Conservation (phyloP, 1,139 yeast genomes). For the Sugiyamaella castrensis region DNA sequence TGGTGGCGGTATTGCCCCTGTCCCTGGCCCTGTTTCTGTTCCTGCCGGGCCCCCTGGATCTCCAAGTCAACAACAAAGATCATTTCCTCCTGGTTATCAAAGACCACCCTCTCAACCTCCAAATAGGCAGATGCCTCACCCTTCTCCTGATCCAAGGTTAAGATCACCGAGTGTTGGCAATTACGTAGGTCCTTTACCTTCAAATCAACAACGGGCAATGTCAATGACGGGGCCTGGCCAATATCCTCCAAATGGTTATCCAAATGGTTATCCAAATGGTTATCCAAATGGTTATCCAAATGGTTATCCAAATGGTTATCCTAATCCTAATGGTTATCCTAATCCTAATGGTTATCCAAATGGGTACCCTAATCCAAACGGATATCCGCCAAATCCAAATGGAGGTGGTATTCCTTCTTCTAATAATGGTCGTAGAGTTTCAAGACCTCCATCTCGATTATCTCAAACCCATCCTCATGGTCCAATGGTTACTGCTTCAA, state of each 20-base stretch:
- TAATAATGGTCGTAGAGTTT: slow-evolving; percentile 9
- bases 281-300: too few relatives aligned
- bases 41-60: slow-evolving; percentile 12
- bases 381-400: slow-evolving; percentile 19
- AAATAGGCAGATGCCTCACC: slow-evolving; percentile 10
- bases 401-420: neutral
- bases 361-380: neutral
- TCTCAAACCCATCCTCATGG: slow-evolving; percentile 15
- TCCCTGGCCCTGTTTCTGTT: slow-evolving; percentile 18
- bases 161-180: neutral
- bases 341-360: too few relatives aligned
- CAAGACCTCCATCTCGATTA: slow-evolving; percentile 22
- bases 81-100: neutral
- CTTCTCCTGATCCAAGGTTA: slow-evolving; percentile 11
- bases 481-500: slow-evolving; percentile 22
- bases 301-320: too few relatives aligned
- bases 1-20: slow-evolving; percentile 10
- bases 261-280: too few relatives aligned
- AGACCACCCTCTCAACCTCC: slow-evolving; percentile 5
- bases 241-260: slow-evolving; percentile 7
- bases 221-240: slow-evolving; percentile 15
- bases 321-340: neutral
- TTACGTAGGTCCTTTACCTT: neutral
- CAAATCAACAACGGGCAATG: slow-evolving; percentile 18
- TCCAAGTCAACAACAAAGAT: slow-evolving; percentile 5